Conservation (phyloP, 176 grass and related monocot species). For the Ensete glaucum region DNA sequence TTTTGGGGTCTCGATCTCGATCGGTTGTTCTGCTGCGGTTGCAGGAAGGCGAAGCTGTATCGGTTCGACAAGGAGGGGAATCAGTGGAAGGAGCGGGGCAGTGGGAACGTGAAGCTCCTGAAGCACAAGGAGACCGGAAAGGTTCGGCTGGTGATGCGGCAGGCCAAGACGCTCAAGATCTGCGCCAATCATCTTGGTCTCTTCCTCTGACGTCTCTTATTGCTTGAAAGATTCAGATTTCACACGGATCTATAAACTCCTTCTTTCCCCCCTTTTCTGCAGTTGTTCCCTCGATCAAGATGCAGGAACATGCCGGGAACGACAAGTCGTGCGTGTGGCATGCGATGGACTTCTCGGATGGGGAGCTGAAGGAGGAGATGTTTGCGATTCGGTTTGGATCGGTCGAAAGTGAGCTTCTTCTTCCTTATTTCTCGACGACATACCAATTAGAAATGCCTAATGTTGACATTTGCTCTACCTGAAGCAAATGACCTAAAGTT, state of each 20-base stretch:
- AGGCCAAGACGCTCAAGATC: slow-evolving; percentile 19
- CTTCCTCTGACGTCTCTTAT: not conserved
- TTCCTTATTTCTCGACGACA: not conserved
- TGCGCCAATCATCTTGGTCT: slow-evolving; percentile 21
- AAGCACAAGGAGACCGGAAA: slow-evolving; percentile 16
- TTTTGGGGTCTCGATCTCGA: not conserved
- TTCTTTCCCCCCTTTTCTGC: not conserved
- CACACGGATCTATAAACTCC: not conserved
- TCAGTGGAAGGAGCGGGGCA: slow-evolving; percentile 22
- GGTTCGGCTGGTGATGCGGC: slow-evolving; percentile 18
- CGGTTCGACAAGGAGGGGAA: slow-evolving; percentile 20
- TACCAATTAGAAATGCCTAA: not conserved
- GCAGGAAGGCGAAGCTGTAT: slow-evolving; percentile 18
- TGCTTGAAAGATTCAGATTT: not conserved
- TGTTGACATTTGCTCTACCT: not conserved
- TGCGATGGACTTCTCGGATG: slow-evolving; percentile 11
- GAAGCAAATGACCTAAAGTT: too few species aligned
- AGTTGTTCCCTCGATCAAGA: slow-evolving; percentile 13
- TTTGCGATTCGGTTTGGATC: slow-evolving; percentile 21
- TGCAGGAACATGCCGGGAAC: slow-evolving; percentile 16
- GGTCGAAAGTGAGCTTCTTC: slow-evolving; percentile 1
- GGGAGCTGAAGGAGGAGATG: slow-evolving; percentile 16
- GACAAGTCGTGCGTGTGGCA: slow-evolving; percentile 22
- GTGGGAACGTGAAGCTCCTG: slow-evolving; percentile 11
- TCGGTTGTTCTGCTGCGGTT: not conserved